Evolutionary conservation across 108 stramenopile species (phyloP).

Genomic region (Cyclotella atomus): DNA sequence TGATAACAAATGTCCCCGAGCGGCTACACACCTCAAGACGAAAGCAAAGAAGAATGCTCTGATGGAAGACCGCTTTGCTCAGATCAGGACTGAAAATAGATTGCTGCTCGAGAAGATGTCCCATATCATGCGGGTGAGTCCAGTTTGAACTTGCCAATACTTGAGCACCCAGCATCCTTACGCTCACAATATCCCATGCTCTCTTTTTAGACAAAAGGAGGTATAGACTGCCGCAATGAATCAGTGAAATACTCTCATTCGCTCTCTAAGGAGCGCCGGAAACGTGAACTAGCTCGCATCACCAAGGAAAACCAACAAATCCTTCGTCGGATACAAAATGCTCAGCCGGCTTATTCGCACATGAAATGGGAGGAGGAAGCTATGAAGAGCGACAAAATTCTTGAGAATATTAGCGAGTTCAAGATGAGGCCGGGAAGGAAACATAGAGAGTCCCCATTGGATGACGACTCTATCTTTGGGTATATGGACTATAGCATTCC

Average conservation of each 20-base stretch:
- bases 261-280: conserved; percentile 63
- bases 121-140: conserved; percentile 74
- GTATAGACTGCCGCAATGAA: conserved; percentile 64
- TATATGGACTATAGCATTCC: conserved; percentile 43
- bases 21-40: conserved; percentile 60
- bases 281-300: conserved; percentile 83
- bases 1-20: conserved; percentile 76
- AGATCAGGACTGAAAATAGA: conserved; percentile 89
- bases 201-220: conserved; percentile 48
- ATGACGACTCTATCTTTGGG: conserved; percentile 48
- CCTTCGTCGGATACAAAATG: conserved; percentile 59
- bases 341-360: conserved; percentile 82
- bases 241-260: conserved; percentile 55
- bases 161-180: neutral
- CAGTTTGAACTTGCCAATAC: neutral
- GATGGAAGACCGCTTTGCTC: conserved; percentile 71
- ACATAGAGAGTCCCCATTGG: conserved; percentile 2
- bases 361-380: conserved; percentile 82
- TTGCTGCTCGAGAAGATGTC: conserved; percentile 87
- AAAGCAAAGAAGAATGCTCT: conserved; percentile 86
- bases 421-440: conserved; percentile 25
- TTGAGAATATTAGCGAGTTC: conserved; percentile 81
- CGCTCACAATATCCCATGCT: neutral
- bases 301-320: conserved; percentile 82
- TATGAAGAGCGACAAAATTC: conserved; percentile 58